phyloP scores from a whole-genome alignment of 495 filamentous ascomycete genomes.

The Penicillium canescens region DNA sequence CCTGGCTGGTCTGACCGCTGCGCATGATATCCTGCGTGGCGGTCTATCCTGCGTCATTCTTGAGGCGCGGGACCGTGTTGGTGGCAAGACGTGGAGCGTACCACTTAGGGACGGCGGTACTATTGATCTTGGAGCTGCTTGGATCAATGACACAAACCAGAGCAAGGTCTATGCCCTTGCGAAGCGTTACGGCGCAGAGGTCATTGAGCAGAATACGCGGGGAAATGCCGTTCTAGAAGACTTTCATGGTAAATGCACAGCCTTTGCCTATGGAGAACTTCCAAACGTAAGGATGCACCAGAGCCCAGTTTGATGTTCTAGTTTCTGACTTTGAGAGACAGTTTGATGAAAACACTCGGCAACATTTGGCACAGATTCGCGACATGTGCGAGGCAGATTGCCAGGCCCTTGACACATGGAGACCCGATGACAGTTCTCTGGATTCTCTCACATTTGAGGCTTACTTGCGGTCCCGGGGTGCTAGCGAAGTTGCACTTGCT shows the following conservation, averaged over 20 bases:
- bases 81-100: constrained; percentile 46
- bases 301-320: too few species aligned
- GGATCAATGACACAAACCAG: constrained; percentile 56
- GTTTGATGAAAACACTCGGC: constrained; percentile 6
- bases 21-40: constrained; percentile 34
- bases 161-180: constrained; percentile 35
- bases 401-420: constrained; percentile 9
- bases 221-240: constrained; percentile 38
- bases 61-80: constrained; percentile 52
- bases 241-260: constrained; percentile 17
- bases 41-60: constrained; percentile 45
- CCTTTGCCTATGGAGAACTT: constrained; percentile 29
- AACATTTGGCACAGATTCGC: constrained; percentile 9
- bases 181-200: constrained; percentile 34
- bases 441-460: constrained; percentile 35
- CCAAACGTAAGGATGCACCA: constrained; percentile 28
- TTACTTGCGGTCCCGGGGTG: constrained; percentile 19
- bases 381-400: constrained; percentile 29
- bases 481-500: constrained; percentile 15
- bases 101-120: constrained; percentile 19
- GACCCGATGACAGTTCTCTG: constrained; percentile 17
- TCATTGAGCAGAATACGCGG: constrained; percentile 42
- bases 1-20: constrained; percentile 49
- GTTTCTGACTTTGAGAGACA: background rate
- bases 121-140: constrained; percentile 52